Evolutionary conservation across 768 basidiomycete genomes (phyloP).

Genomic region (Pleurotus ostreatus): DNA sequence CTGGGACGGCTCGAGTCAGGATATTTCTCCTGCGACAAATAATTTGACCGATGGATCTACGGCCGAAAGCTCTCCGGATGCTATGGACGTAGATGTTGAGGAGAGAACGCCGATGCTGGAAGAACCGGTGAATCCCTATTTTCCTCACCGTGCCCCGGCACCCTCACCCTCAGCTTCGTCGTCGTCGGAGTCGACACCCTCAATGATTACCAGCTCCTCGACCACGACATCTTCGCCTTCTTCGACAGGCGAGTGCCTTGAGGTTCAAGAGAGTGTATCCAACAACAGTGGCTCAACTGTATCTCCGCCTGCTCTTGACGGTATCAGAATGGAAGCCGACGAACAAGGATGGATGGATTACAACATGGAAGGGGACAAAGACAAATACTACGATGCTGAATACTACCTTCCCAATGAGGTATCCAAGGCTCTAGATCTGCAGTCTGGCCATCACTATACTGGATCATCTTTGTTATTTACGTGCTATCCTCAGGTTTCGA

Average conservation of each 20-base stretch:
- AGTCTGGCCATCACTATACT: background rate
- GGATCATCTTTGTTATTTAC: constrained; percentile 2
- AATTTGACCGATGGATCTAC: background rate
- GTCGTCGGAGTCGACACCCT: constrained; percentile 13
- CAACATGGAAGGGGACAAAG: background rate
- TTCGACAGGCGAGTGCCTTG: background rate
- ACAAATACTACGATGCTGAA: constrained; percentile 5
- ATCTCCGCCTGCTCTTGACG: background rate
- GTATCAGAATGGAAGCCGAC: background rate
- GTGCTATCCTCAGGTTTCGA: background rate
- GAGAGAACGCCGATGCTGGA: background rate
- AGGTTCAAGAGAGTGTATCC: background rate
- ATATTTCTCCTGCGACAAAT: background rate
- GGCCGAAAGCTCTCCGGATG: background rate
- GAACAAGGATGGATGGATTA: background rate
- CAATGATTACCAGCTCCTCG: background rate
- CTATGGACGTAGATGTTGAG: background rate
- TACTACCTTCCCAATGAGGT: constrained; percentile 6
- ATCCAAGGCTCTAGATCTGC: constrained; percentile 5
- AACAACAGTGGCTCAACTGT: background rate
- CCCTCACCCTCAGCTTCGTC: constrained; percentile 17
- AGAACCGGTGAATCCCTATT: constrained; percentile 16
- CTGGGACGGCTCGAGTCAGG: constrained; percentile 1
- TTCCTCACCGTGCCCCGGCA: constrained; percentile 21
- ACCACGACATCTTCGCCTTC: constrained; percentile 1